Base-by-base conservation (phyloP, 306 rosid species). In the Fagus sylvatica region DNA sequence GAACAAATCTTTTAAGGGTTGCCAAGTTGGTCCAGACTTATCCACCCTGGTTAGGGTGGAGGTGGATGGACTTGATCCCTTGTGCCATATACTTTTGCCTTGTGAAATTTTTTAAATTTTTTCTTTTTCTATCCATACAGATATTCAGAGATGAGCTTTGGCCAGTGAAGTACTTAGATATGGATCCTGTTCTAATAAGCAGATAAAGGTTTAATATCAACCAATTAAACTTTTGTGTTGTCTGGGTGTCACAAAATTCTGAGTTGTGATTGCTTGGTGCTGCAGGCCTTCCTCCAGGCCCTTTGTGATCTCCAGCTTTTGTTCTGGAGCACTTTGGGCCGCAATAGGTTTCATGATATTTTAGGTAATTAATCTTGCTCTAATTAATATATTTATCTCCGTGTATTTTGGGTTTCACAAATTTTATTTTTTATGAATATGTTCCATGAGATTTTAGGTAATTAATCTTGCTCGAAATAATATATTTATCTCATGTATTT, bases 81-180 rank as follows among this genome's bases (percentile, higher is more conserved):
- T 43, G 34, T 42, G 70, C 46, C 56, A 30, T 69, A 32, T 10
- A 11, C 81, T 53, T 46, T 39, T 81, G 28, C 74, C 6, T 53
- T 8, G 48, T 74, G 37, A 28, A 71, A 71, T 56, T 53, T 51
- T 76, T 41, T 83, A 54, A 55, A 22, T 78, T 37, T 77, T 80
- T 42, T 43, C 48, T 11, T 53, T 78, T 65, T 72, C 69, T 62
- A 37, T 74, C 36, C 36, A 19, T 84, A 86, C 97, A 94, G 98
- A 88, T 94, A 94, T 79, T 94, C 98, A 11, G 97, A 92, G 93
- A 94, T 94, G 98, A 94, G 89, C 74, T 83, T 93, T 86, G 87
- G 97, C 69, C 87, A 89, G 79, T 94, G 90, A 94, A 87, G 86
- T 87, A 66, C 87, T 76, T 84, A 72, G 78, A 64, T 81, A 87